Conservation (phyloP, 306 rosid species). For the Luffa aegyptiaca region DNA sequence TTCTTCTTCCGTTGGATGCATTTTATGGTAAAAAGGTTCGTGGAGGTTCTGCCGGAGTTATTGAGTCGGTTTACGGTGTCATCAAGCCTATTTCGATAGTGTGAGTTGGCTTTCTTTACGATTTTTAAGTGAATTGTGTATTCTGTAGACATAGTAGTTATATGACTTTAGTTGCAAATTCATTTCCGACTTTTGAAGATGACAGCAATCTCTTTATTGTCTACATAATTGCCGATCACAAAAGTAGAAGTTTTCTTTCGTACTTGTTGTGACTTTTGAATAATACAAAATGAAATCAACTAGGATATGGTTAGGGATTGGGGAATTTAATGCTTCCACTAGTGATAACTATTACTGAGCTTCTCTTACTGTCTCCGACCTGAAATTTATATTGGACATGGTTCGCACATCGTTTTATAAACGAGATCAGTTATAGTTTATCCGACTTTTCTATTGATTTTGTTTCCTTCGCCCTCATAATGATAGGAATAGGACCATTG, state of each 20-base stretch:
- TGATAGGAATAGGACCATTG: conserved; percentile 65
- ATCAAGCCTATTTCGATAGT: conserved; percentile 61
- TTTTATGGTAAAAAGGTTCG: conserved; percentile 42
- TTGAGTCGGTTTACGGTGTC: conserved; percentile 74
- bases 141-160: background rate
- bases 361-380: background rate
- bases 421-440: background rate
- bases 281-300: background rate
- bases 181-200: background rate
- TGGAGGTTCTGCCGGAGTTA: conserved; percentile 86
- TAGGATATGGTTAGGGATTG: background rate
- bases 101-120: conserved; percentile 33
- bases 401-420: background rate
- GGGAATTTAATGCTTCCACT: background rate
- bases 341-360: background rate
- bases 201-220: background rate
- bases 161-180: background rate
- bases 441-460: background rate
- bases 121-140: background rate
- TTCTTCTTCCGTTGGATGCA: conserved; percentile 8
- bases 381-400: conserved; percentile 7
- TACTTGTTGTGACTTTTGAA: background rate
- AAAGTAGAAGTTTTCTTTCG: too few species aligned
- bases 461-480: conserved; percentile 15
- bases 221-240: background rate